phyloP scores from a whole-genome alignment of 176 grass and related monocot genomes.

The Chloris gayana region DNA sequence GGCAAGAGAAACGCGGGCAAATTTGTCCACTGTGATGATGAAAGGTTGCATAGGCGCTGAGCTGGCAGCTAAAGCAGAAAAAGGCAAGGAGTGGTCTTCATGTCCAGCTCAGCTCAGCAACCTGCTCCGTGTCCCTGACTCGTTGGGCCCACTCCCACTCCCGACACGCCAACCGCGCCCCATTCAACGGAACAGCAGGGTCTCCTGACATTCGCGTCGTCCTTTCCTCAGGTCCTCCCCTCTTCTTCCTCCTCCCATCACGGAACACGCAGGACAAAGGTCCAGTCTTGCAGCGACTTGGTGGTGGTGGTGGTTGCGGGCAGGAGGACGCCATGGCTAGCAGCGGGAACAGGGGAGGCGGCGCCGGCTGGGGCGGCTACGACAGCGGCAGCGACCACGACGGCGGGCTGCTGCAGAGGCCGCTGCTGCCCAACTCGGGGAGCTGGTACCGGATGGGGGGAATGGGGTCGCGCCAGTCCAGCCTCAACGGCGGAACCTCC shows the following conservation, averaged over 20 bases:
- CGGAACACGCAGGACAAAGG: not conserved
- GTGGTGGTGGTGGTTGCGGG: not conserved
- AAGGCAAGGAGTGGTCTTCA: not conserved
- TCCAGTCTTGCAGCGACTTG: not conserved
- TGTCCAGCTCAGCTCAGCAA: not conserved
- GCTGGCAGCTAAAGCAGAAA: not conserved
- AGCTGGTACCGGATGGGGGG: conserved; percentile 94
- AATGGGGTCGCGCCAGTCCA: conserved; percentile 85
- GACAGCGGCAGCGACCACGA: conserved; percentile 77
- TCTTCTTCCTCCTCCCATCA: not conserved
- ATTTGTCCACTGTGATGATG: too few species aligned
- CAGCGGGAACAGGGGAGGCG: conserved; percentile 13
- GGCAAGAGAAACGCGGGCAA: not conserved
- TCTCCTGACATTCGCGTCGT: not conserved
- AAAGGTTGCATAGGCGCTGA: not conserved
- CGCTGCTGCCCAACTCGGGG: conserved; percentile 81
- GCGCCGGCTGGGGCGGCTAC: conserved; percentile 37
- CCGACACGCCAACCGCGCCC: not conserved
- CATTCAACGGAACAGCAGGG: conserved; percentile 1
- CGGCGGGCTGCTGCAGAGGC: conserved; percentile 42
- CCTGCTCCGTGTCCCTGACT: not conserved
- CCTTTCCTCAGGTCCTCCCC: not conserved
- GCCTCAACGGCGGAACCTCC: conserved; percentile 59
- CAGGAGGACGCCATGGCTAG: conserved; percentile 38
- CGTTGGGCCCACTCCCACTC: not conserved